Percentiles rank a stretch among this genome's conserved stretches.
Conservation (phyloP, 371 early-diverging fungal species). For the Apophysomyces trapeziformis region DNA sequence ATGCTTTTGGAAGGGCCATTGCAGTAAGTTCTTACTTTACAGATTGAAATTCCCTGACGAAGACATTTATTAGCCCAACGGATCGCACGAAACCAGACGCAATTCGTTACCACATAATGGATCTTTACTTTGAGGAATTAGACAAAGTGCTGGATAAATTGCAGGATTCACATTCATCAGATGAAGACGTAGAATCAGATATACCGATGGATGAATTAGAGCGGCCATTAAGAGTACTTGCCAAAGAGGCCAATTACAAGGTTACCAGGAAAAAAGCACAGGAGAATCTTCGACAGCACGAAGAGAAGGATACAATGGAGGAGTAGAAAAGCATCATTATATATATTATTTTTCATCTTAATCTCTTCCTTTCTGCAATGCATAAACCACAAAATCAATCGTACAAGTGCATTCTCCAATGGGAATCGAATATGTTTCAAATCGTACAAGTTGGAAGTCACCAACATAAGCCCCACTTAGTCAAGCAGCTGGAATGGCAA, state of each 20-base stretch:
- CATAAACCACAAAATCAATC: too few relatives aligned
- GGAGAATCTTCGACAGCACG: conserved; percentile 39
- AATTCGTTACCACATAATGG: conserved; percentile 79
- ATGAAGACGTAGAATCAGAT: conserved; percentile 37
- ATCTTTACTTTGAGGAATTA: conserved; percentile 84
- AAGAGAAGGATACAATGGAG: conserved; percentile 7
- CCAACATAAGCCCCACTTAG: too few relatives aligned
- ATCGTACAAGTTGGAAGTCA: too few relatives aligned
- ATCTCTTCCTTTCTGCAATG: too few relatives aligned
- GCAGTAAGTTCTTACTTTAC: conserved; percentile 52
- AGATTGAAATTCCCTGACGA: conserved; percentile 2
- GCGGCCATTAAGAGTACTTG: conserved; percentile 66
- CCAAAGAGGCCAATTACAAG: conserved; percentile 58
- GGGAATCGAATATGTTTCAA: too few relatives aligned
- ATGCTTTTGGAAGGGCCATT: conserved; percentile 73
- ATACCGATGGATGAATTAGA: conserved; percentile 68
- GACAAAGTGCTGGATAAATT: conserved; percentile 62
- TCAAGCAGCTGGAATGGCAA: too few relatives aligned
- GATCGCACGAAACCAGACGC: conserved; percentile 73
- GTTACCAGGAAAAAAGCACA: conserved; percentile 60
- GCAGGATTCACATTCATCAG: conserved; percentile 32
- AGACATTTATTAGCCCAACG: conserved; percentile 52
- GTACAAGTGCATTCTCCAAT: too few relatives aligned
- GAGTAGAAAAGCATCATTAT: background rate
- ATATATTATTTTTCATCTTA: background rate